phyloP scores from a whole-genome alignment of 306 rosid species.

The Vigna radiata region DNA sequence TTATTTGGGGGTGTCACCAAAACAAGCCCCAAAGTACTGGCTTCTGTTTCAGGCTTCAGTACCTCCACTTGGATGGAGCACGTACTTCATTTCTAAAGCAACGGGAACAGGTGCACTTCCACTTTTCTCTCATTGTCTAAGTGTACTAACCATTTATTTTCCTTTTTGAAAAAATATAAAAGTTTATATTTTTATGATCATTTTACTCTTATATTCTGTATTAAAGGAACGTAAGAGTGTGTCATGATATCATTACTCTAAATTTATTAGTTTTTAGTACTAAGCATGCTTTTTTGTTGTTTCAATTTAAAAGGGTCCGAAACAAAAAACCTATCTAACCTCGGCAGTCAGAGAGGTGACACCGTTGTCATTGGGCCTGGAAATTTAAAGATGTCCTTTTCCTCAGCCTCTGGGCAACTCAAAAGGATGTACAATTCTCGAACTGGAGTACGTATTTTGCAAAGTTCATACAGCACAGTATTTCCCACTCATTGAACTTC shows the following conservation, averaged over 20 bases:
- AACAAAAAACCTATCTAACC: constrained; percentile 39
- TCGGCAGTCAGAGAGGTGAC: constrained; percentile 40
- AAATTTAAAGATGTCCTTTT: constrained; percentile 79
- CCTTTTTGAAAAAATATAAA: background rate
- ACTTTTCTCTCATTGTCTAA: background rate
- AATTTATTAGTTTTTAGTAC: background rate
- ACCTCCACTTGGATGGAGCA: constrained; percentile 90
- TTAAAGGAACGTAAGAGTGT: too few species aligned
- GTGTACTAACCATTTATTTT: background rate
- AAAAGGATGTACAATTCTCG: constrained; percentile 66
- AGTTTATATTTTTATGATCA: too few species aligned
- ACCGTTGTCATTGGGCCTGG: constrained; percentile 78
- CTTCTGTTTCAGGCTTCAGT: constrained; percentile 82
- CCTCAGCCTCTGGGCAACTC: constrained; percentile 80
- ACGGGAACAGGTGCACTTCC: constrained; percentile 53
- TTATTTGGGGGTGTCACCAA: constrained; percentile 66
- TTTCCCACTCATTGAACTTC: constrained; percentile 9
- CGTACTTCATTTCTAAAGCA: constrained; percentile 74
- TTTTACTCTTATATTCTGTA: too few species aligned
- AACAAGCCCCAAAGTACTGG: constrained; percentile 75
- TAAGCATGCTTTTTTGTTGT: constrained; percentile 28
- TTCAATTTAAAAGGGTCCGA: constrained; percentile 54
- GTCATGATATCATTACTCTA: background rate
- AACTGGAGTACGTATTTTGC: constrained; percentile 71
- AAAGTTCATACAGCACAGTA: constrained; percentile 1